Conservation (phyloP, 805 yeast genomes). For the Metschnikowia amazonensis region DNA sequence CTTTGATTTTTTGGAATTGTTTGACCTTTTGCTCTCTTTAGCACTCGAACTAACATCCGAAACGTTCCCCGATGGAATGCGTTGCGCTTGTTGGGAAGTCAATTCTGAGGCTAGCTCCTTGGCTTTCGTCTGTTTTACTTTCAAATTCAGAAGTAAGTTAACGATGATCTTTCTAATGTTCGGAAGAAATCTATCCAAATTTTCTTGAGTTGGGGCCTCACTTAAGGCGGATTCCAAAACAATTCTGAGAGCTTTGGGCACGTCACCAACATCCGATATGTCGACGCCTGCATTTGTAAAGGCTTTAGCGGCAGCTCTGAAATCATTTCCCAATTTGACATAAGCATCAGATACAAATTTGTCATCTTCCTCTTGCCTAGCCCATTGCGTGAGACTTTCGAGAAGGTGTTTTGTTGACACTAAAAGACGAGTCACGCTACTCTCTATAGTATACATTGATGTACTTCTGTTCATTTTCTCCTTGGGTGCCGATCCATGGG, state of each 20-base stretch:
- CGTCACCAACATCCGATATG: slow-evolving; percentile 82
- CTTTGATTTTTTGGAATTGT: background rate
- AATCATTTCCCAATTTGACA: slow-evolving; percentile 90
- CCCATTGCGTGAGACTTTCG: slow-evolving; percentile 90
- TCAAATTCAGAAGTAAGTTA: slow-evolving; percentile 70
- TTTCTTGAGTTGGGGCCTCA: slow-evolving; percentile 78
- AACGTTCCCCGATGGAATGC: background rate
- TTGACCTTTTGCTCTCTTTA: background rate
- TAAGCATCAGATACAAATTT: slow-evolving; percentile 84
- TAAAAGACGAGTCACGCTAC: slow-evolving; percentile 71
- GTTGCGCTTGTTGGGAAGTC: background rate
- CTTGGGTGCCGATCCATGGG: background rate
- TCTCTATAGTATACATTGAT: slow-evolving; percentile 56
- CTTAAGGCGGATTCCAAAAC: slow-evolving; percentile 85
- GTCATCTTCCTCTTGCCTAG: slow-evolving; percentile 72
- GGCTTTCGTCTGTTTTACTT: slow-evolving; percentile 67
- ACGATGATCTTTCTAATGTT: slow-evolving; percentile 83
- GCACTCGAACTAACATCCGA: background rate
- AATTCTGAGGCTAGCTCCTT: slow-evolving; percentile 31
- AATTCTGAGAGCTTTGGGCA: slow-evolving; percentile 73
- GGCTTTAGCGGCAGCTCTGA: slow-evolving; percentile 78
- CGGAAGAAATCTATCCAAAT: slow-evolving; percentile 76
- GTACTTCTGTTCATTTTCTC: slow-evolving; percentile 10
- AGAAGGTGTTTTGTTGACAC: slow-evolving; percentile 85
- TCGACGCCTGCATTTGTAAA: slow-evolving; percentile 77